Conservation (phyloP, 2,329 filamentous ascomycete species). For the Huntiella abstrusa region DNA sequence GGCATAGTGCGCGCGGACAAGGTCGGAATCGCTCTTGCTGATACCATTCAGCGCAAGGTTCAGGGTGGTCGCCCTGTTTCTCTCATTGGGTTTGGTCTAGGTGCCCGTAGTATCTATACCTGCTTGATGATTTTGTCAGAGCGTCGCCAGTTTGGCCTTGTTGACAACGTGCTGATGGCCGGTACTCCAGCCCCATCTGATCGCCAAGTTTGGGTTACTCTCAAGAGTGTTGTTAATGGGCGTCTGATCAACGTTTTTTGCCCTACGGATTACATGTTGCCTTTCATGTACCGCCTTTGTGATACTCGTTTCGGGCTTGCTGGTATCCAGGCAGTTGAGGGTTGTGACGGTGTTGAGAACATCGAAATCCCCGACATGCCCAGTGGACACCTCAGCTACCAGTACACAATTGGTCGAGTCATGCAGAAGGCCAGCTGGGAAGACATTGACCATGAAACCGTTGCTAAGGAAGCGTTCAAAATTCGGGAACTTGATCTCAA, state of each 20-base stretch:
- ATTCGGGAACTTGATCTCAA: constrained; percentile 19
- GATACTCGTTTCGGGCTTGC: constrained; percentile 70
- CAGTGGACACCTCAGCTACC: constrained; percentile 52
- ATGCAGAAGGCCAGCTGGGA: constrained; percentile 51
- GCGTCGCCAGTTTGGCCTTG: constrained; percentile 61
- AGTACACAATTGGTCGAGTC: constrained; percentile 46
- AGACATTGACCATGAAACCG: constrained; percentile 30
- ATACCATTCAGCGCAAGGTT: constrained; percentile 62
- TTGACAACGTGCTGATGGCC: constrained; percentile 74
- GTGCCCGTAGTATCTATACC: constrained; percentile 64
- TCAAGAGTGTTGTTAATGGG: constrained; percentile 63
- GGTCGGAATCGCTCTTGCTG: constrained; percentile 51
- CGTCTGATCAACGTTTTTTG: constrained; percentile 84
- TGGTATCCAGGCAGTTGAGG: constrained; percentile 56
- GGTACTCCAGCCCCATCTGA: constrained; percentile 63
- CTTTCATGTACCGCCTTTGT: constrained; percentile 69
- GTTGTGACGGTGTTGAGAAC: constrained; percentile 48
- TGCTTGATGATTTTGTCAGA: constrained; percentile 68
- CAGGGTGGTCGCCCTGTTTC: constrained; percentile 70
- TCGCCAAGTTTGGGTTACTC: constrained; percentile 51
- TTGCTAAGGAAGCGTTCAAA: constrained; percentile 16
- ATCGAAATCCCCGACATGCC: constrained; percentile 46
- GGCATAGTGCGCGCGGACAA: constrained; percentile 63
- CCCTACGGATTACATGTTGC: constrained; percentile 70
- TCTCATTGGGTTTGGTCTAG: constrained; percentile 65